Percentiles rank a stretch among this genome's conserved stretches.
phyloP scores from a whole-genome alignment of 2,329 filamentous ascomycete genomes.

The Podosphaera aphanis region DNA sequence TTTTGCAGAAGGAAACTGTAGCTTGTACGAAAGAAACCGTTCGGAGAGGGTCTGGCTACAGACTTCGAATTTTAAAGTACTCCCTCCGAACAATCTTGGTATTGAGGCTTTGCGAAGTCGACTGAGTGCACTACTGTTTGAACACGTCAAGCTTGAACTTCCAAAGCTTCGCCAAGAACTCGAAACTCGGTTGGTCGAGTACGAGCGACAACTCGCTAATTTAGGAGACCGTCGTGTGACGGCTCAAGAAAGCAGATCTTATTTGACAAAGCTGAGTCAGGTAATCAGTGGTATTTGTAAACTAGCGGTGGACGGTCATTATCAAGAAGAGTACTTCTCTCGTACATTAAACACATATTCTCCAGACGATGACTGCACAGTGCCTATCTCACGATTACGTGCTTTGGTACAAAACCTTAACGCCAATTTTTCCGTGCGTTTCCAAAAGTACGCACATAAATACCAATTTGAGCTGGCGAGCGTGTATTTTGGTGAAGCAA shows the following conservation, averaged over 20 bases:
- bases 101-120: conserved; percentile 10
- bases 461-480: conserved; percentile 8
- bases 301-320: conserved; percentile 15
- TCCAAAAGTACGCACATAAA: conserved; percentile 14
- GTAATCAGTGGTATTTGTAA: conserved; percentile 14
- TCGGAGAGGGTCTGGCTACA: conserved; percentile 10
- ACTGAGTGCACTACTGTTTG: conserved; percentile 12
- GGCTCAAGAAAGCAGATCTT: conserved; percentile 8
- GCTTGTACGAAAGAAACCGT: conserved; percentile 8
- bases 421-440: conserved; percentile 8
- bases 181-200: conserved; percentile 3
- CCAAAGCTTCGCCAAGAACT: conserved; percentile 10
- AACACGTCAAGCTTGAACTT: conserved; percentile 16
- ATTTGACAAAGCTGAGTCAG: conserved; percentile 13
- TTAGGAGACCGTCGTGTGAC: conserved; percentile 7
- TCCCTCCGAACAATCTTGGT: conserved; percentile 9
- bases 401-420: conserved; percentile 16
- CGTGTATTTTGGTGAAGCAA: neutral
- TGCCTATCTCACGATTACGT: conserved; percentile 9
- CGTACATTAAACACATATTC: neutral
- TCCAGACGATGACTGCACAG: neutral
- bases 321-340: conserved; percentile 15
- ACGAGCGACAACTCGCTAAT: conserved; percentile 2
- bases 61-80: conserved; percentile 11
- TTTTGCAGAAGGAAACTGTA: conserved; percentile 17